These are phyloP conservation scores for Jacaranda copaia DNA, from an alignment of 257 asterid genomes.

Conservation along the genomic window DNA sequence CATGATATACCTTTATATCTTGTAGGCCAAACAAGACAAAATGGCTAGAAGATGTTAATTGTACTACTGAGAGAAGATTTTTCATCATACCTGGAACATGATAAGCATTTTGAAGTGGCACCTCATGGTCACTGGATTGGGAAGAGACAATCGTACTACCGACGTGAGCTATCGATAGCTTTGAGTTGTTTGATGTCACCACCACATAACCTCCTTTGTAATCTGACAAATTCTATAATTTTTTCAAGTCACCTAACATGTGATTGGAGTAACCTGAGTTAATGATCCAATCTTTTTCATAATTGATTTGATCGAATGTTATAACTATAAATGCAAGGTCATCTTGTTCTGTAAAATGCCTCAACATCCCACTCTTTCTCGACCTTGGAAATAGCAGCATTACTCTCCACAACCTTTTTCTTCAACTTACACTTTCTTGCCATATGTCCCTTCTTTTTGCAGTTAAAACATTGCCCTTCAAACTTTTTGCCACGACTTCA, in stretches of 20 bases:
- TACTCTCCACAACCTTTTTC: not conserved
- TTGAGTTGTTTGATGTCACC: not conserved
- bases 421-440: not conserved
- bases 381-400: not conserved
- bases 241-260: not conserved
- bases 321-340: not conserved
- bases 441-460: not conserved
- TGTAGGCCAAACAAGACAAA: constrained; percentile 39
- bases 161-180: not conserved
- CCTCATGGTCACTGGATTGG: not conserved
- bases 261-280: not conserved
- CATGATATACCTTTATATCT: constrained; percentile 19
- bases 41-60: constrained; percentile 29
- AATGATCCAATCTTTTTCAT: not conserved
- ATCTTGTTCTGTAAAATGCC: not conserved
- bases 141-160: not conserved
- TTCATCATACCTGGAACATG: constrained; percentile 25
- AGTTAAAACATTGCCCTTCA: not conserved
- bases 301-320: not conserved
- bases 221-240: not conserved
- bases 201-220: not conserved
- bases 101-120: not conserved
- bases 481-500: not conserved
- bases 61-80: not conserved
- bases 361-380: not conserved